Percentiles rank a stretch among this genome's conserved stretches.
Conservation (phyloP, 345 rosid genomes). For the Acer saccharum region DNA sequence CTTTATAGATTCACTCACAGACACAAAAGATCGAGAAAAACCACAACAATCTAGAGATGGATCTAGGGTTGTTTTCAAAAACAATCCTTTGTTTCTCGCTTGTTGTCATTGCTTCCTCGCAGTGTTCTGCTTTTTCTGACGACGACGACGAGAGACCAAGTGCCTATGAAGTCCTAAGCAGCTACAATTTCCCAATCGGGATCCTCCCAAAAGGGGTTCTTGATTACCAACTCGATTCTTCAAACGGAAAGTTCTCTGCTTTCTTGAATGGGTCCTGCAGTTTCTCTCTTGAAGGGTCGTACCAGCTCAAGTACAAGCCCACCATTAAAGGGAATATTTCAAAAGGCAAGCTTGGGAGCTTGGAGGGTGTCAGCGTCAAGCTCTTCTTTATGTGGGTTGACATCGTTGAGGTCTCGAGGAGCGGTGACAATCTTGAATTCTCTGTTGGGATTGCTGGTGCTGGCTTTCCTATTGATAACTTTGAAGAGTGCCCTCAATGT, state of each 20-base stretch:
- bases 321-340: slow-evolving; percentile 52
- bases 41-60: slow-evolving; percentile 17
- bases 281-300: slow-evolving; percentile 66
- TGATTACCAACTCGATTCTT: slow-evolving; percentile 45
- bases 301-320: slow-evolving; percentile 51
- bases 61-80: not conserved
- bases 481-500: slow-evolving; percentile 80
- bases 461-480: slow-evolving; percentile 57
- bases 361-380: slow-evolving; percentile 70
- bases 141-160: slow-evolving; percentile 21
- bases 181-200: slow-evolving; percentile 55
- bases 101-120: not conserved
- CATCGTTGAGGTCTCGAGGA: slow-evolving; percentile 60
- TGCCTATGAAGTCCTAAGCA: slow-evolving; percentile 49
- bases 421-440: slow-evolving; percentile 55
- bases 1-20: too few species aligned
- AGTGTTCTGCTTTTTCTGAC: slow-evolving; percentile 7
- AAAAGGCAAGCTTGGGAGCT: slow-evolving; percentile 38
- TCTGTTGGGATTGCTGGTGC: slow-evolving; percentile 70
- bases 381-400: slow-evolving; percentile 58
- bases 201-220: slow-evolving; percentile 59
- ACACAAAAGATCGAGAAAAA: too few species aligned
- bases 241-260: slow-evolving; percentile 58
- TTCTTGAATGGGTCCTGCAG: slow-evolving; percentile 51
- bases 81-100: slow-evolving; percentile 12